phyloP scores from a whole-genome alignment of 2,329 filamentous ascomycete genomes.

The Cladosporium sp. region DNA sequence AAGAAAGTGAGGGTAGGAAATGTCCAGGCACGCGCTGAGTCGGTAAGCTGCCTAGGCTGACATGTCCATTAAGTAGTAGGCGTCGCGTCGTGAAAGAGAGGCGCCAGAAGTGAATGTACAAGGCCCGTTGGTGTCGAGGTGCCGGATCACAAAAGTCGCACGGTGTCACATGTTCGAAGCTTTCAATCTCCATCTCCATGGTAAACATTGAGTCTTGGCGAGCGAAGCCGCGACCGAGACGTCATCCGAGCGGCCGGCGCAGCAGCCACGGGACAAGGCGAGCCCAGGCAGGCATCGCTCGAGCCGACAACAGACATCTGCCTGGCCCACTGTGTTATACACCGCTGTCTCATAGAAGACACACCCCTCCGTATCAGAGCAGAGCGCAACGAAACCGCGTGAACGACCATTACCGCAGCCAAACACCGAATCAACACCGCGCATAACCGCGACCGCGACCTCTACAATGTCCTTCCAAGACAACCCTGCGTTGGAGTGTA shows the following conservation, averaged over 20 bases:
- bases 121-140: neutral
- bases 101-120: neutral
- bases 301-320: neutral
- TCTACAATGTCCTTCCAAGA: constrained; percentile 23
- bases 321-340: neutral
- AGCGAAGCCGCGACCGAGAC: neutral
- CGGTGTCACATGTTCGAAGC: constrained; percentile 18
- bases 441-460: neutral
- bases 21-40: neutral
- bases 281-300: neutral
- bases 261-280: neutral
- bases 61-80: neutral
- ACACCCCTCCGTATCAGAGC: neutral
- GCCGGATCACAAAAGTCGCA: constrained; percentile 8
- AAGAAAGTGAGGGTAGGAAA: neutral
- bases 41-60: neutral
- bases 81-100: neutral
- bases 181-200: constrained; percentile 7
- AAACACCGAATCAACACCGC: neutral
- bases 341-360: neutral
- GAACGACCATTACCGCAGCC: no score
- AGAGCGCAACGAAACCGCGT: no score
- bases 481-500: constrained; percentile 20
- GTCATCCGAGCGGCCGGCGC: neutral
- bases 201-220: constrained; percentile 13